Base-by-base conservation (phyloP, 2,329 filamentous ascomycete species). In the Bipolaris oryzae region DNA sequence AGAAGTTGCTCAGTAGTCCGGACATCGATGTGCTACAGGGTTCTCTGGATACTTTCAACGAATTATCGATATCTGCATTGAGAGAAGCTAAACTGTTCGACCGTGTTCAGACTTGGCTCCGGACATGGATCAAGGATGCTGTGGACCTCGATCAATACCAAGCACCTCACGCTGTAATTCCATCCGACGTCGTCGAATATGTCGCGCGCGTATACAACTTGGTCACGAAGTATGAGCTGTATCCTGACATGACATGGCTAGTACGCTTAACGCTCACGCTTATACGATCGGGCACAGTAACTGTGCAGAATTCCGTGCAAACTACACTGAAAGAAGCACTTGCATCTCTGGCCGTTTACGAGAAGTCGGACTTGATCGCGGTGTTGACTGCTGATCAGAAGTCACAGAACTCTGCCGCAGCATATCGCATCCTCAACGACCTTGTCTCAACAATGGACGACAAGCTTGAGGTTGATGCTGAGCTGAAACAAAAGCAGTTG, bases 401-500 rank as follows among this genome's bases (percentile, higher is more conserved):
- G 7, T 44, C 45, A 5, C 25, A 43, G 0, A 55, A 64, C 25
- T 43, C 51, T n/a, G 47, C 58, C 1, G 55, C 63, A 16, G 62
- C 66, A 2, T 72, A 66, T 37, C 60, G 55, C 9, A 57, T 75
- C 3, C 63, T 75, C 20, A 55, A 67, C 18, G 50, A 60, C 33
- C 57, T 77, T 15, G 55, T 76, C 35, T 63, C 67, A 2, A 69
- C 68, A 7, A 47, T 75, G 16, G 66, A 72, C n/a, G 68, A 73
- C 38, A 65, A 61, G 10, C 41, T 58, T 15, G 62, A 65, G 5
- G 63, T 63, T 5, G 62, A 71, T 28, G 25, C 55, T 10, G 63
- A 66, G 42, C 37, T 66, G 11, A 73, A 62, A 44, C 60, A 63
- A 35, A 68, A 68, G 38, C 71, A 73, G 33, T 61, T 73, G 3